phyloP scores from a whole-genome alignment of 1,284 basidiomycete species.

The Rhodotorula sp. region DNA sequence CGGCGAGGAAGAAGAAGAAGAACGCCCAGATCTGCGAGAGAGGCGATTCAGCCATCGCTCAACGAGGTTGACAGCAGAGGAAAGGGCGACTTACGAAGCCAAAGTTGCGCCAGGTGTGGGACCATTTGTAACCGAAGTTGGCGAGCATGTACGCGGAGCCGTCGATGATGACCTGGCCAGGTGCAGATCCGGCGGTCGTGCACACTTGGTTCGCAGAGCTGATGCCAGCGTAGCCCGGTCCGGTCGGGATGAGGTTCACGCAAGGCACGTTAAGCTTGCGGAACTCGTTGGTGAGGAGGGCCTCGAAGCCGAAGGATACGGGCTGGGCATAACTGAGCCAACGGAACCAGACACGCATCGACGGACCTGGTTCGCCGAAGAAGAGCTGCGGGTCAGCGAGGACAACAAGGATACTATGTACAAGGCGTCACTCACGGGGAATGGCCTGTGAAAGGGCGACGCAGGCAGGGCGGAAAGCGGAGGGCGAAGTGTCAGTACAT shows the following conservation, averaged over 20 bases:
- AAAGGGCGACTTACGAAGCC: conserved; percentile 51
- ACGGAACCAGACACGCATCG: conserved; percentile 49
- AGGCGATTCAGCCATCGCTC: neutral
- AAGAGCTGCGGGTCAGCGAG: neutral
- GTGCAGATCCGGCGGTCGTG: conserved; percentile 2
- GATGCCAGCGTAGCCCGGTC: conserved; percentile 46
- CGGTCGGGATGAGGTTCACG: conserved; percentile 48
- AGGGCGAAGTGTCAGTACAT: neutral
- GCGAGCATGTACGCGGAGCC: conserved; percentile 55
- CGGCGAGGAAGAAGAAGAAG: conserved; percentile 59
- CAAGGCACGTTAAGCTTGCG: conserved; percentile 39
- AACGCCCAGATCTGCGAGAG: conserved; percentile 20
- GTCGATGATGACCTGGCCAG: conserved; percentile 47
- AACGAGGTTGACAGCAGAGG: conserved; percentile 40
- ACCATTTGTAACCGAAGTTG: conserved; percentile 63
- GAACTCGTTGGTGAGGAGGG: conserved; percentile 51
- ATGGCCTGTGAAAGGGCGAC: neutral
- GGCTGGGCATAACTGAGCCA: conserved; percentile 58
- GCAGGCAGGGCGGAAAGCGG: too few relatives aligned
- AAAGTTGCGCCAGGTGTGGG: conserved; percentile 63
- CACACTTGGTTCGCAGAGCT: conserved; percentile 37
- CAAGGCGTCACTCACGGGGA: neutral
- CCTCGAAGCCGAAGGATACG: conserved; percentile 52
- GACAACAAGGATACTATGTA: neutral
- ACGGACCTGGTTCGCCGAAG: conserved; percentile 50